A percentile compares a stretch with the other conserved stretches of the same genome.
These are phyloP conservation scores for Monilinia laxa DNA, from an alignment of 2,329 filamentous ascomycete genomes.

Conservation along the genomic window DNA sequence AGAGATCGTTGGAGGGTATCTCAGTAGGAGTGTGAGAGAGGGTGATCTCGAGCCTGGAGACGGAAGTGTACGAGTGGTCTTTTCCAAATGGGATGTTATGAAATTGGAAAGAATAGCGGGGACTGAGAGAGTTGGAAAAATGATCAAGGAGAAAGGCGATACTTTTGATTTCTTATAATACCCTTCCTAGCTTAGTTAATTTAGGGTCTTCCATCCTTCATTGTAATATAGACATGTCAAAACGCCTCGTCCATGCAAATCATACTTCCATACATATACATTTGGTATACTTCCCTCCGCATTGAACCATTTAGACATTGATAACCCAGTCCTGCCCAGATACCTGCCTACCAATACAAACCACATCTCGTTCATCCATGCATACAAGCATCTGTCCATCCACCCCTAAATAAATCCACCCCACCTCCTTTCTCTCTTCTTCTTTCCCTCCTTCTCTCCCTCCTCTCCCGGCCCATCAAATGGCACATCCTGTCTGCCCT, in stretches of 20 bases:
- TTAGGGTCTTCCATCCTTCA: not conserved
- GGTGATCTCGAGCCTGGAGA: constrained; percentile 56
- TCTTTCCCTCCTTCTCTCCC: constrained; percentile 13
- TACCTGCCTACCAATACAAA: not conserved
- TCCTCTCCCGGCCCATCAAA: constrained; percentile 20
- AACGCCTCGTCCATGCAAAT: constrained; percentile 22
- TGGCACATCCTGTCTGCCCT: constrained; percentile 36
- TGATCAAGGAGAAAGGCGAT: constrained; percentile 82
- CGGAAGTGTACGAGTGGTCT: constrained; percentile 63
- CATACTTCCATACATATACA: constrained; percentile 21
- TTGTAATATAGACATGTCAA: constrained; percentile 20
- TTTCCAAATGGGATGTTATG: constrained; percentile 86
- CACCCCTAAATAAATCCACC: constrained; percentile 20
- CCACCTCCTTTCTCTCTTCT: constrained; percentile 21
- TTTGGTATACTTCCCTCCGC: constrained; percentile 19
- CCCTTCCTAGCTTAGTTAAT: constrained; percentile 14
- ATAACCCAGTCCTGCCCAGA: constrained; percentile 11
- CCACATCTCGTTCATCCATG: constrained; percentile 14
- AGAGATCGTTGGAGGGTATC: constrained; percentile 69
- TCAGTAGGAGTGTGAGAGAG: constrained; percentile 60
- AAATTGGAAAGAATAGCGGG: constrained; percentile 88
- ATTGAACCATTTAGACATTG: constrained; percentile 25
- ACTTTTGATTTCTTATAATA: constrained; percentile 88
- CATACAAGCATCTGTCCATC: constrained; percentile 2
- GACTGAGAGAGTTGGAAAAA: constrained; percentile 73